Evolutionary conservation across 192 early-diverging fungal genomes (phyloP).

Genomic region (Umbelopsis ramanniana): DNA sequence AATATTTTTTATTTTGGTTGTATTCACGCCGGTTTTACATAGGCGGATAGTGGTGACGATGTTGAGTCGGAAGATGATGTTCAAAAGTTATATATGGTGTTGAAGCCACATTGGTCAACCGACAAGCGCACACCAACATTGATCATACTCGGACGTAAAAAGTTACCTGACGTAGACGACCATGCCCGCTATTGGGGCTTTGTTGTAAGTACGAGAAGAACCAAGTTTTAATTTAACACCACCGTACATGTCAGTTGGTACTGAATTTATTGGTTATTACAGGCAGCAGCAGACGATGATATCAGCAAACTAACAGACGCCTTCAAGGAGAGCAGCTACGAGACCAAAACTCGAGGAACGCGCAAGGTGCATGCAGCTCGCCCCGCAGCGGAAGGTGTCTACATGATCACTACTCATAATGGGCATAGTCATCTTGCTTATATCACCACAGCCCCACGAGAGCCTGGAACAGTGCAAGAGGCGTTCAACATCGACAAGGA

Average conservation of each 20-base stretch:
- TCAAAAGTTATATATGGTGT: slow-evolving; percentile 45
- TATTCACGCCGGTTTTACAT: not conserved
- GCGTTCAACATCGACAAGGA: slow-evolving; percentile 48
- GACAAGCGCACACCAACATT: slow-evolving; percentile 21
- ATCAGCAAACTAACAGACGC: slow-evolving; percentile 33
- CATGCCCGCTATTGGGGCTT: slow-evolving; percentile 47
- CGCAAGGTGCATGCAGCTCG: slow-evolving; percentile 32
- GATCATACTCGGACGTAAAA: slow-evolving; percentile 41
- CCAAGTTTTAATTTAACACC: not conserved
- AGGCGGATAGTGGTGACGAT: slow-evolving; percentile 33
- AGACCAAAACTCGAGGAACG: slow-evolving; percentile 41
- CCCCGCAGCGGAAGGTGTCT: slow-evolving; percentile 46
- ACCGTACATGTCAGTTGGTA: not conserved
- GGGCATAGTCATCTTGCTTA: slow-evolving; percentile 48
- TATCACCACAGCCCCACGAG: slow-evolving; percentile 38
- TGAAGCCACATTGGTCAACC: slow-evolving; percentile 37
- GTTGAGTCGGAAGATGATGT: slow-evolving; percentile 41
- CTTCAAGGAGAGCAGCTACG: slow-evolving; percentile 32
- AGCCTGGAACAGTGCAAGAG: slow-evolving; percentile 45
- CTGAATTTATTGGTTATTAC: not conserved
- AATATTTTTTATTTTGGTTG: not conserved
- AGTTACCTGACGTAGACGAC: slow-evolving; percentile 34
- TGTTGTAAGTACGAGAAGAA: slow-evolving; percentile 31
- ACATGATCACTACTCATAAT: slow-evolving; percentile 43
- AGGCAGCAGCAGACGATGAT: slow-evolving; percentile 34